These are phyloP conservation scores for Wickerhamomyces bisporus DNA, from an alignment of 805 yeast species.

Conservation along the genomic window DNA sequence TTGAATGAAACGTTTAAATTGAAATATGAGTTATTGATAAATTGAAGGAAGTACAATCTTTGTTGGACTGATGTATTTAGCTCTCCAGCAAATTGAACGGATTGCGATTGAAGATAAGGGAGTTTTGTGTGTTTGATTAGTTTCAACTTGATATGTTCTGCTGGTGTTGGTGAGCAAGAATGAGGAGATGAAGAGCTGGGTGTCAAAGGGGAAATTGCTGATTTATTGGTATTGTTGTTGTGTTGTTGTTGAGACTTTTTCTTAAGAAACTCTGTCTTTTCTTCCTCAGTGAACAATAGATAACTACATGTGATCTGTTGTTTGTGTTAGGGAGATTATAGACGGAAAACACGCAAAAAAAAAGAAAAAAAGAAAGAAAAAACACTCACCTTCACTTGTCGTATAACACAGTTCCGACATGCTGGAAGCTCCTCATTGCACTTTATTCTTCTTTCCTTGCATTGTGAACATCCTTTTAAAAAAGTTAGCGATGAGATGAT, in stretches of 20 bases:
- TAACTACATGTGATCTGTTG: constrained; percentile 21
- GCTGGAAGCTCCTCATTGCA: constrained; percentile 47
- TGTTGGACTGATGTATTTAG: neutral
- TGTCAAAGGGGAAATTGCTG: neutral
- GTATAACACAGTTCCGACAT: constrained; percentile 37
- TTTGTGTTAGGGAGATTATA: too few relatives aligned
- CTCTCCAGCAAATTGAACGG: constrained; percentile 10
- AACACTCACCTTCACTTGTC: constrained; percentile 20
- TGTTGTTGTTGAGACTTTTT: constrained; percentile 3
- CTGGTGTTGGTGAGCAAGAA: constrained; percentile 3
- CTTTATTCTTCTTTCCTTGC: constrained; percentile 46
- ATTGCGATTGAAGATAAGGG: constrained; percentile 9
- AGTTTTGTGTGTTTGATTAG: constrained; percentile 12
- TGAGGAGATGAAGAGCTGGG: constrained; percentile 2
- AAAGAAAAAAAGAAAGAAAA: neutral
- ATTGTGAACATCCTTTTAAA: constrained; percentile 41
- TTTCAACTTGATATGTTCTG: neutral
- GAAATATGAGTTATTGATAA: constrained; percentile 10
- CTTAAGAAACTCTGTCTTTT: constrained; percentile 12
- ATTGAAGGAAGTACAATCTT: constrained; percentile 8
- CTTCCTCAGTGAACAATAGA: constrained; percentile 15
- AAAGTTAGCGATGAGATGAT: constrained; percentile 15
- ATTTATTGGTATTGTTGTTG: too few relatives aligned
- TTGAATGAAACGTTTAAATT: constrained; percentile 5
- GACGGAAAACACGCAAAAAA: too few relatives aligned